Evolutionary conservation across 2,329 filamentous ascomycete species (phyloP).

Genomic region (Monilinia fructicola): DNA sequence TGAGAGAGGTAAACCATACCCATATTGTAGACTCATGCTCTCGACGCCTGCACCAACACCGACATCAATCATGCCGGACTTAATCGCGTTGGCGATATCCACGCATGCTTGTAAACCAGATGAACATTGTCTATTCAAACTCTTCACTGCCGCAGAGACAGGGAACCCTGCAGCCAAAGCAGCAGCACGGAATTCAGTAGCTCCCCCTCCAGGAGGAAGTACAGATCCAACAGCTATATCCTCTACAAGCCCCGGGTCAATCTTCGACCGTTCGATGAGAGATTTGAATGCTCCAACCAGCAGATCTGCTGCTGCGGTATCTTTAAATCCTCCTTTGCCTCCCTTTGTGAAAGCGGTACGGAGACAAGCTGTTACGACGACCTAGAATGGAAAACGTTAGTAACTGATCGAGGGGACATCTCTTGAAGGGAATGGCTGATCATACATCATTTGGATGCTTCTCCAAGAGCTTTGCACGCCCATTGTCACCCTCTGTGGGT

Average conservation of each 20-base stretch:
- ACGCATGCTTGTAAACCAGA: constrained; percentile 89
- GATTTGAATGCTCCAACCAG: constrained; percentile 80
- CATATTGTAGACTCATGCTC: constrained; percentile 93
- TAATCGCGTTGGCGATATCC: constrained; percentile 92
- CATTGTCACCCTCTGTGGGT: constrained; percentile 32
- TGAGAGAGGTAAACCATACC: constrained; percentile 51
- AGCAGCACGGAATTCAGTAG: constrained; percentile 94
- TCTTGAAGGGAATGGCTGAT: neutral
- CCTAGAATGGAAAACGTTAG: constrained; percentile 46
- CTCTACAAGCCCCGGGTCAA: constrained; percentile 85
- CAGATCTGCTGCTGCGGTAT: constrained; percentile 83
- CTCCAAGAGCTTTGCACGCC: constrained; percentile 50
- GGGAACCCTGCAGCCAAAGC: constrained; percentile 89
- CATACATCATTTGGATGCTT: constrained; percentile 67
- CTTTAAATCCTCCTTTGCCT: constrained; percentile 92
- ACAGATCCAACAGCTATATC: constrained; percentile 92
- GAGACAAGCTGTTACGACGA: constrained; percentile 90
- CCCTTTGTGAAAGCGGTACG: constrained; percentile 91
- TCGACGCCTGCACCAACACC: constrained; percentile 94
- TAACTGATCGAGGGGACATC: neutral
- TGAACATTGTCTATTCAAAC: constrained; percentile 91
- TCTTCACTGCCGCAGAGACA: constrained; percentile 77
- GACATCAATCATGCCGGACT: constrained; percentile 88
- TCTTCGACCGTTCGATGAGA: constrained; percentile 79
- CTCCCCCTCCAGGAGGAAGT: constrained; percentile 87